Evolutionary conservation across 78 protist genomes (phyloP).

Genomic region (Guillardia theta): DNA sequence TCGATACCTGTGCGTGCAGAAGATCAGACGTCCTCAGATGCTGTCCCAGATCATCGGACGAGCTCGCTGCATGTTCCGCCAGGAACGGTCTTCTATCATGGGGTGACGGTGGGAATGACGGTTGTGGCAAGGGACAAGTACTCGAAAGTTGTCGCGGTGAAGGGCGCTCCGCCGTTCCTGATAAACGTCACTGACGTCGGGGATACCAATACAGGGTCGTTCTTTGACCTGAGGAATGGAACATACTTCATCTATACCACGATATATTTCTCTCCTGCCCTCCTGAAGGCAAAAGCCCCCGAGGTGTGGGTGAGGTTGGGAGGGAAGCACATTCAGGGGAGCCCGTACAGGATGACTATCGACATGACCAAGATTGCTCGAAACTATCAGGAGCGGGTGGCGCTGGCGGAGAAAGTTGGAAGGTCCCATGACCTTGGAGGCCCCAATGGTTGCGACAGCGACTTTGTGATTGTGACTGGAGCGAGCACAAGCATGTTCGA

Average conservation of each 20-base stretch:
- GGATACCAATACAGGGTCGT: background rate
- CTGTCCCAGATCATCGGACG: no score
- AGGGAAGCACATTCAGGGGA: background rate
- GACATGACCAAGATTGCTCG: background rate
- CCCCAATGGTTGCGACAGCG: background rate
- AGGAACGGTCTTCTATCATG: background rate
- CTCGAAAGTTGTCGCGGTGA: background rate
- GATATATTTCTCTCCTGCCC: background rate
- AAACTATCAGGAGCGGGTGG: background rate
- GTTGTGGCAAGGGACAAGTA: background rate
- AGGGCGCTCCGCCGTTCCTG: background rate
- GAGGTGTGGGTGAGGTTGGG: background rate
- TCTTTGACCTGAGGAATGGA: background rate
- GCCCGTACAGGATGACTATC: background rate
- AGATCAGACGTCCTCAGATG: no score
- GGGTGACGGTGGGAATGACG: background rate
- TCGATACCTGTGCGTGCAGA: no score
- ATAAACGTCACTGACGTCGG: background rate
- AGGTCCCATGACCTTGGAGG: background rate
- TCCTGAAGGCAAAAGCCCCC: background rate
- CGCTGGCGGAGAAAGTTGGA: background rate
- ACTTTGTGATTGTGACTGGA: background rate
- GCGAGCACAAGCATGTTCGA: background rate
- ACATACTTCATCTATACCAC: background rate
- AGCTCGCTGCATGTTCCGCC: no score